Conservation (phyloP, 1,284 basidiomycete genomes). For the Puccinia polysora region DNA sequence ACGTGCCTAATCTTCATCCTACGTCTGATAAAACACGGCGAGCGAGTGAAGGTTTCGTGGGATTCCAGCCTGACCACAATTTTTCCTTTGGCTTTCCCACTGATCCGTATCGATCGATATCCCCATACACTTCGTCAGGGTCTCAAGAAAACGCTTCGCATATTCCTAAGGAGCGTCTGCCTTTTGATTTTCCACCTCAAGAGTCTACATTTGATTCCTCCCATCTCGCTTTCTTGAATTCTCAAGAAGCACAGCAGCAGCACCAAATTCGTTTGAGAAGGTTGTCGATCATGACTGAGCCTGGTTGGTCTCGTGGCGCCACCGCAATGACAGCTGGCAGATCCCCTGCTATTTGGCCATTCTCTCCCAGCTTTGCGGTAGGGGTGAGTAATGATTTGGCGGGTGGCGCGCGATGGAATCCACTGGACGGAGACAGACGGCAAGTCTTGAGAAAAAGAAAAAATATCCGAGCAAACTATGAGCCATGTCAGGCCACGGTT, state of each 20-base stretch:
- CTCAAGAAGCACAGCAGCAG: neutral
- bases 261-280: slow-evolving; percentile 6
- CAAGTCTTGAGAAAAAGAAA: slow-evolving; percentile 1
- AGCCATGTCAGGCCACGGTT: neutral
- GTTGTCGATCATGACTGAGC: neutral
- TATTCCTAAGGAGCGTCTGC: neutral
- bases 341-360: neutral
- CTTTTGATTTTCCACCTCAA: neutral
- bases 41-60: neutral
- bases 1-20: no score
- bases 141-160: neutral
- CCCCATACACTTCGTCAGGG: neutral
- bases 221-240: neutral
- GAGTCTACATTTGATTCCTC: neutral
- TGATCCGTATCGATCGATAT: neutral
- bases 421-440: neutral
- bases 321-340: neutral
- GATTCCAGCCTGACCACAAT: neutral
- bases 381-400: no score
- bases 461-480: neutral
- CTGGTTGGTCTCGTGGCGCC: neutral
- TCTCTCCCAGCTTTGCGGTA: neutral
- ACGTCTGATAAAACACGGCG: neutral
- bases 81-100: neutral
- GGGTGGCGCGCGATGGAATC: neutral